A percentile compares a stretch with the other conserved stretches of the same genome.
Conservation (phyloP, 2,329 filamentous ascomycete species). For the Aspergillus costaricaensis region DNA sequence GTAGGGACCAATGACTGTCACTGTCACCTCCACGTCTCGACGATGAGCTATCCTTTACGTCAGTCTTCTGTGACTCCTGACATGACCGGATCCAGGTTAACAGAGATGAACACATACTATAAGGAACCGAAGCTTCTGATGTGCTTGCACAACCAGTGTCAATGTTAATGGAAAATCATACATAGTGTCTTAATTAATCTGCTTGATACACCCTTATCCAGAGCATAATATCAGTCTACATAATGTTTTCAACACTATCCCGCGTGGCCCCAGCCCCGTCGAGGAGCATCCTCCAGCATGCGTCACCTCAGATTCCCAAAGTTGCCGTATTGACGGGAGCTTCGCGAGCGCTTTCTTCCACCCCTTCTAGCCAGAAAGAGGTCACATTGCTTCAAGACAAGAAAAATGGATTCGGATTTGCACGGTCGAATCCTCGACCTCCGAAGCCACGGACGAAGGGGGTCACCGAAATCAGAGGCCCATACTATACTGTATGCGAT, state of each 20-base stretch:
- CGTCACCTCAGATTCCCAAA: constrained; percentile 14
- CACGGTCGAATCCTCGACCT: constrained; percentile 51
- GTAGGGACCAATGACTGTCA: background rate
- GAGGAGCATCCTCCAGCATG: constrained; percentile 9
- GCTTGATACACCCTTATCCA: background rate
- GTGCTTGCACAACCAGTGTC: background rate
- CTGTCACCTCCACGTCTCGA: background rate
- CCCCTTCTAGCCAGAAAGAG: constrained; percentile 18
- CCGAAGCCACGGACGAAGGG: constrained; percentile 53
- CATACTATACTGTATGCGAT: constrained; percentile 53
- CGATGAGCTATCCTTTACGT: constrained; percentile 7
- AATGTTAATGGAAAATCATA: background rate
- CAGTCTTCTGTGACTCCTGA: background rate
- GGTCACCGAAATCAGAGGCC: constrained; percentile 59
- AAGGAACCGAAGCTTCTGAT: background rate
- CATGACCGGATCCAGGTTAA: background rate
- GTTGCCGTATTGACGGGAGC: constrained; percentile 6
- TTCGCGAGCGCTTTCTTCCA: constrained; percentile 24
- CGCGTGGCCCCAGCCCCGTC: constrained; percentile 8
- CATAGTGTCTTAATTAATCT: background rate
- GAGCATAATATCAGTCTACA: background rate
- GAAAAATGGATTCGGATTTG: constrained; percentile 53
- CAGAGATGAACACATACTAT: background rate
- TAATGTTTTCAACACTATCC: constrained; percentile 15
- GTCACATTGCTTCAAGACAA: constrained; percentile 51